A percentile compares a stretch with the other conserved stretches of the same genome.
Evolutionary conservation across 805 yeast genomes (phyloP).

Genomic region (Candida ponderosae): DNA sequence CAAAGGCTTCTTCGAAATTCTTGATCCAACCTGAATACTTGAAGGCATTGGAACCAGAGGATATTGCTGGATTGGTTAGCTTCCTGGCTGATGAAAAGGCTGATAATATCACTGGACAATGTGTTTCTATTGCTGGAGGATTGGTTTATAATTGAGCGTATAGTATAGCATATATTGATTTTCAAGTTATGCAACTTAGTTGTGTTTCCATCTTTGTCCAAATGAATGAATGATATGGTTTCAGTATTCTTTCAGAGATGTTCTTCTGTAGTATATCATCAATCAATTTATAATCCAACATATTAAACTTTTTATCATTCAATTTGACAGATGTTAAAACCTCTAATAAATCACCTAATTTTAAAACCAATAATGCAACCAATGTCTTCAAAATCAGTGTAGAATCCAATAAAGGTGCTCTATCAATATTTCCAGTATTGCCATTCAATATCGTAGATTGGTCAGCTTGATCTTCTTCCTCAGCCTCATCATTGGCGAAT

Average conservation of each 20-base stretch:
- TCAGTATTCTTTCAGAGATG: constrained; percentile 10
- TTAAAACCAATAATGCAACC: constrained; percentile 9
- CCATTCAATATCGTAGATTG: neutral
- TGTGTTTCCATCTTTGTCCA: constrained; percentile 4
- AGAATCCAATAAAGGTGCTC: constrained; percentile 5
- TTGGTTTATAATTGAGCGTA: constrained; percentile 9
- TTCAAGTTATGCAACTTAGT: neutral
- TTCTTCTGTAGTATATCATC: constrained; percentile 15
- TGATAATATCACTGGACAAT: constrained; percentile 28
- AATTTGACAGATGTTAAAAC: neutral
- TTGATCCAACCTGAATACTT: constrained; percentile 22
- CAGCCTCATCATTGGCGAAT: neutral
- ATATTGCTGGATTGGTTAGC: constrained; percentile 26
- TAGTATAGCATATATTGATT: too few relatives aligned
- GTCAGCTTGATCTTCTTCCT: neutral
- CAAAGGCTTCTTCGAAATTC: constrained; percentile 19
- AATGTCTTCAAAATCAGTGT: constrained; percentile 11
- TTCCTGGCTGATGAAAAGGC: constrained; percentile 29
- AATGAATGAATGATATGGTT: constrained; percentile 13
- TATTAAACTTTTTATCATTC: neutral
- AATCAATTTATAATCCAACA: constrained; percentile 10
- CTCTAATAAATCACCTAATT: constrained; percentile 7
- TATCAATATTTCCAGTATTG: too few relatives aligned
- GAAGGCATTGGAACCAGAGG: constrained; percentile 27
- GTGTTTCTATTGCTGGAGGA: constrained; percentile 30